Base-by-base conservation (phyloP, 2,329 filamentous ascomycete genomes). In the Pseudogymnoascus pannorum region DNA sequence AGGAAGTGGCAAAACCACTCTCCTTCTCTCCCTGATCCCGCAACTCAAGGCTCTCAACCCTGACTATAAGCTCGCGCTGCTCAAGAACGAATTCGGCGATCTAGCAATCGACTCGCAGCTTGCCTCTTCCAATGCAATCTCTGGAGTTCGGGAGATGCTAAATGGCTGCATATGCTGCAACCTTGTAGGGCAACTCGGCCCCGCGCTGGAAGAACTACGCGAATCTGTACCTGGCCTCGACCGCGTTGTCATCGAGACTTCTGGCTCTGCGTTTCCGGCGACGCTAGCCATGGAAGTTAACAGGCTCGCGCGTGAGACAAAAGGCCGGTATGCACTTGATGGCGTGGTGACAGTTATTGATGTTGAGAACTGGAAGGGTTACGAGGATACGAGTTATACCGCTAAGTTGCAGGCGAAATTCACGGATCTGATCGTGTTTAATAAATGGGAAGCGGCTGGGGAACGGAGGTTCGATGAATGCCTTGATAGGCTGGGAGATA, bases 131-230 rank as follows among this genome's bases (percentile, higher is more conserved):
- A 85, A 85, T 58, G 87, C 92, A 65, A 92, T 99, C 67, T 88
- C 91, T 0, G 93, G 92, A 61, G 92, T 96, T 4, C 89, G 89
- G 69, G 94, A 99, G 75, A 82, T 99, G 1, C 87, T 99, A 60
- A 96, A 96, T 73, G 94, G 93, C 67, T 97, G 94, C 77, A 97
- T 99, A 75, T 99, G 94, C 83, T 99, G 94, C 79, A 97, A 97
- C 73, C 87, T 97, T 24, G 93, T 99, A 64, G 94, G 94, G 14
- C 91, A 96, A 74, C 85, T 99, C 6, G 84, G 85, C 63, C 86
- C 88, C 57, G 92, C 93, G 1, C 85, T 99, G 16, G 77, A 82
- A 44, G 87, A 94, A 70, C 85, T 99, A 40, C 82, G 83, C 58
- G 74, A 77, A 22, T 73, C 72, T 12, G 73, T 79, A 33, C 69